Conservation (phyloP, 768 basidiomycete species). For the Kondoa subrosea region DNA sequence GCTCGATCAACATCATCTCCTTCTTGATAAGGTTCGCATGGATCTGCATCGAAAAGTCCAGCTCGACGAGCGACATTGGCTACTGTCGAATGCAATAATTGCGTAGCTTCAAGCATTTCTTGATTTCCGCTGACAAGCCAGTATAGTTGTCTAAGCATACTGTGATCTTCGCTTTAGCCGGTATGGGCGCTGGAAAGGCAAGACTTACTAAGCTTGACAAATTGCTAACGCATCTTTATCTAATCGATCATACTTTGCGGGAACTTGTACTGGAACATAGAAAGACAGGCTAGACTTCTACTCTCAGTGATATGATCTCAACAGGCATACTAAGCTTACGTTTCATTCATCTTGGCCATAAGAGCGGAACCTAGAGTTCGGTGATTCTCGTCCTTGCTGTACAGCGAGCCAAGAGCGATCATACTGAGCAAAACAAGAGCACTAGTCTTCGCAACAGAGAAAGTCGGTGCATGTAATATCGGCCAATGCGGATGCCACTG, state of each 20-base stretch:
- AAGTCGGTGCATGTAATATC: neutral
- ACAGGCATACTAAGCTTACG: neutral
- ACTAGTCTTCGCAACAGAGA: neutral
- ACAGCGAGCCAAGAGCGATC: neutral
- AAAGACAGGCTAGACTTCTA: neutral
- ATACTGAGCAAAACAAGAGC: neutral
- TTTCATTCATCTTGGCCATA: constrained; percentile 3
- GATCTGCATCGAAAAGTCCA: neutral
- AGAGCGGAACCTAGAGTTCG: neutral
- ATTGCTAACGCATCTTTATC: neutral
- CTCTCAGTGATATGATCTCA: neutral
- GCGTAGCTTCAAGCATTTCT: neutral
- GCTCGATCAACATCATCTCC: neutral
- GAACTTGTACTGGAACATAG: neutral
- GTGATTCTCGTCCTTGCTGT: neutral
- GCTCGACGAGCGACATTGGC: constrained; percentile 3
- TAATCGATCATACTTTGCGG: neutral
- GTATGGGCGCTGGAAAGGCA: too few species aligned
- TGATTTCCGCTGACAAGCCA: neutral
- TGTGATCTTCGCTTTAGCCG: too few species aligned
- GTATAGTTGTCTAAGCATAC: neutral
- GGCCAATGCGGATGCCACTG: constrained; percentile 3
- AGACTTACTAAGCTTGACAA: constrained; percentile 4
- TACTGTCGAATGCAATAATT: neutral
- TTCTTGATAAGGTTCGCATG: neutral